Percentiles rank a stretch among this genome's conserved stretches.
phyloP scores from a whole-genome alignment of 2,329 filamentous ascomycete genomes.

The Exutisphaerella laricina region DNA sequence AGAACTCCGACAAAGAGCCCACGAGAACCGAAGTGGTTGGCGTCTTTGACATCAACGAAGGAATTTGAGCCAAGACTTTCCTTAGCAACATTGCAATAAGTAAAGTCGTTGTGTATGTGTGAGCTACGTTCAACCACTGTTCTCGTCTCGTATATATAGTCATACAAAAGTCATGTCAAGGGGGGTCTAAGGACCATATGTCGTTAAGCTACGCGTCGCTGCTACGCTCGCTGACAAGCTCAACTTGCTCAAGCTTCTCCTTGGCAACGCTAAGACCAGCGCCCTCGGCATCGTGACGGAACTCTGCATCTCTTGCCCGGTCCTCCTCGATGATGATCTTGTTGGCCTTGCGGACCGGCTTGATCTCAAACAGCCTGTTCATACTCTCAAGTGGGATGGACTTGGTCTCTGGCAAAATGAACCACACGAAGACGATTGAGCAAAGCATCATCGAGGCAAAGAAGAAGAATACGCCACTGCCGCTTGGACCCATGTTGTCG shows the following conservation, averaged over 20 bases:
- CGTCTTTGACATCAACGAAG: no score
- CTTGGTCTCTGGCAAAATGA: slow-evolving; percentile 41
- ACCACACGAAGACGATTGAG: slow-evolving; percentile 43
- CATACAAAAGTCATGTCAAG: no score
- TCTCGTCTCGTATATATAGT: no score
- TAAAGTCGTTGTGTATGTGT: no score
- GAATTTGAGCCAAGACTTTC: no score
- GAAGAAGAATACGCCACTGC: slow-evolving; percentile 41
- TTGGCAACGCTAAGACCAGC: slow-evolving; percentile 35
- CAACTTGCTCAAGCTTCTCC: slow-evolving; percentile 32
- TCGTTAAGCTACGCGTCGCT: slow-evolving; percentile 16
- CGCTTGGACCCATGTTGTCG: slow-evolving; percentile 36
- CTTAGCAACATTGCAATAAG: no score
- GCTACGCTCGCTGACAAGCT: slow-evolving; percentile 22
- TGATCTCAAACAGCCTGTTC: slow-evolving; percentile 44
- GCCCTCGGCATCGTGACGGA: slow-evolving; percentile 38
- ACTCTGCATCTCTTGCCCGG: slow-evolving; percentile 36
- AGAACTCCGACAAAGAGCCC: not conserved
- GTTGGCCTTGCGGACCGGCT: slow-evolving; percentile 40
- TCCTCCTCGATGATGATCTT: slow-evolving; percentile 37
- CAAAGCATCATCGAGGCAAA: slow-evolving; percentile 46
- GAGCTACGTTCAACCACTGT: no score
- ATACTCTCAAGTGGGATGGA: slow-evolving; percentile 43
- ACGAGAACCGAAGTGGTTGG: not conserved
- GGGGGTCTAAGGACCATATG: no score